A percentile compares a stretch with the other conserved stretches of the same genome.
Evolutionary conservation across 2,329 filamentous ascomycete species (phyloP).

Genomic region (Pestalotiopsis sp.): DNA sequence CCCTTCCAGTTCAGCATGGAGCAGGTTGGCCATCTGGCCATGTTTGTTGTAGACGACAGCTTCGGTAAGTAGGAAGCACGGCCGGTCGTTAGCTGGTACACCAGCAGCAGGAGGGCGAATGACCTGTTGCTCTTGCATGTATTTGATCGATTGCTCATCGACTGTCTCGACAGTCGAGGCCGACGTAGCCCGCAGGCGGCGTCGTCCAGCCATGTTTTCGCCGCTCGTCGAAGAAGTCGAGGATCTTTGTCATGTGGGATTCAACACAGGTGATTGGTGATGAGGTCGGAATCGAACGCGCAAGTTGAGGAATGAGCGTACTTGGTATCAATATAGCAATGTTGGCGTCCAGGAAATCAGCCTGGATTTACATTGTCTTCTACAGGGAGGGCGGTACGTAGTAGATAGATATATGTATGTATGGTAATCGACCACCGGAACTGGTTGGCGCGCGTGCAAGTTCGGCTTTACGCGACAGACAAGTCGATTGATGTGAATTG

Average conservation of each 20-base stretch:
- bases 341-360: background rate
- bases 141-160: slow-evolving; percentile 36
- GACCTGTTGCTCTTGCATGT: slow-evolving; percentile 35
- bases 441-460: background rate
- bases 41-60: slow-evolving; percentile 60
- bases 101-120: slow-evolving; percentile 37
- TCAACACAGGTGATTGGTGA: slow-evolving; percentile 20
- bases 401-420: background rate
- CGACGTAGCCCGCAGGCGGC: slow-evolving; percentile 40
- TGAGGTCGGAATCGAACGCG: background rate
- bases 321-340: background rate
- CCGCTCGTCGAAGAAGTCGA: background rate
- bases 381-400: background rate
- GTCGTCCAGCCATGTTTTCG: slow-evolving; percentile 38
- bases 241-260: slow-evolving; percentile 32
- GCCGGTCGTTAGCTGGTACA: slow-evolving; percentile 54
- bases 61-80: slow-evolving; percentile 63
- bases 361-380: background rate
- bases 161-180: slow-evolving; percentile 48
- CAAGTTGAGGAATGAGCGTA: background rate
- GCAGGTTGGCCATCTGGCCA: slow-evolving; percentile 61
- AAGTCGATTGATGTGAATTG: background rate
- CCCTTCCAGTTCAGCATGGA: slow-evolving; percentile 61
- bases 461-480: slow-evolving; percentile 4
- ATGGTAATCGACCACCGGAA: background rate